Conservation (phyloP, 208 protist species). For the Leptomonas pyrrhocoris region DNA sequence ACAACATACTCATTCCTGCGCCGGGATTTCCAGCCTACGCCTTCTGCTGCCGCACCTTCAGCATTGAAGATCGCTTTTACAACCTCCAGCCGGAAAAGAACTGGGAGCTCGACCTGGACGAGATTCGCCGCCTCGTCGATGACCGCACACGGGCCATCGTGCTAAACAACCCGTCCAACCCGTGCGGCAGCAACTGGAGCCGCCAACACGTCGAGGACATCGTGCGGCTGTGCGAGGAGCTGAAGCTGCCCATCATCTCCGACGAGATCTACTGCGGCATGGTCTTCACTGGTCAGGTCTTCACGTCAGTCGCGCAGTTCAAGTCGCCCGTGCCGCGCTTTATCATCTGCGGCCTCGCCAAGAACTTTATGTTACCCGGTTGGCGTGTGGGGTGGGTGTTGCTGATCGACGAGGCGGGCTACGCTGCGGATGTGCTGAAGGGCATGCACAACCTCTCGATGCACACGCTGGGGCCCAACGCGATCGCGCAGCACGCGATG, state of each 20-base stretch:
- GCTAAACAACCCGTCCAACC: slow-evolving; percentile 96
- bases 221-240: slow-evolving; percentile 78
- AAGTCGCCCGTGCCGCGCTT: slow-evolving; percentile 81
- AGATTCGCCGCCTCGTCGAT: slow-evolving; percentile 77
- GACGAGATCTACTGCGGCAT: slow-evolving; percentile 96
- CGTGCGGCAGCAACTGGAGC: slow-evolving; percentile 92
- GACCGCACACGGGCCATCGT: slow-evolving; percentile 86
- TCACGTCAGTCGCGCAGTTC: slow-evolving; percentile 82
- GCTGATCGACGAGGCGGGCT: slow-evolving; percentile 67
- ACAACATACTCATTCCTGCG: slow-evolving; percentile 91
- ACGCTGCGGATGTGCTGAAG: slow-evolving; percentile 33
- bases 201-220: slow-evolving; percentile 77
- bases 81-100: slow-evolving; percentile 69
- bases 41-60: slow-evolving; percentile 77
- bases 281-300: slow-evolving; percentile 82
- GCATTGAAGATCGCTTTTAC: slow-evolving; percentile 83
- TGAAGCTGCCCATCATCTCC: slow-evolving; percentile 90
- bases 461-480: slow-evolving; percentile 87
- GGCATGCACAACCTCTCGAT: slow-evolving; percentile 61
- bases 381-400: slow-evolving; percentile 93
- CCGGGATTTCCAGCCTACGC: slow-evolving; percentile 94
- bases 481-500: slow-evolving; percentile 84
- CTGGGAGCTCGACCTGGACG: slow-evolving; percentile 90
- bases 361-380: slow-evolving; percentile 91
- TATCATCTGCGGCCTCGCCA: slow-evolving; percentile 90